A percentile compares a stretch with the other conserved stretches of the same genome.
Evolutionary conservation across 179 eudicot species (phyloP).

Genomic region (Monotropa hypopitys): DNA sequence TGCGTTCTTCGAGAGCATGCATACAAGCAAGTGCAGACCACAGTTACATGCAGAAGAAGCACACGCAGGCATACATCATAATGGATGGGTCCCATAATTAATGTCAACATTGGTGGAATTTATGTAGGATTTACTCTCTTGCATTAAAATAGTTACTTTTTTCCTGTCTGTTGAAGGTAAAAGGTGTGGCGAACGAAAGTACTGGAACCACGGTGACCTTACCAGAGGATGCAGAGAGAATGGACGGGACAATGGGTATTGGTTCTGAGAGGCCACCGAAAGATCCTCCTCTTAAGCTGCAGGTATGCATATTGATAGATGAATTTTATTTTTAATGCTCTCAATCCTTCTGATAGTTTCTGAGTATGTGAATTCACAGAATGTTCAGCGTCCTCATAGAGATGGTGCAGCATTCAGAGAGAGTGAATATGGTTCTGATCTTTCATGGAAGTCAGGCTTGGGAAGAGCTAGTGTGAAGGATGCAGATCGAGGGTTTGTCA

Average conservation of each 20-base stretch:
- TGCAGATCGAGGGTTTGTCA: slow-evolving; percentile 35
- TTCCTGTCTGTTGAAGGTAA: slow-evolving; percentile 29
- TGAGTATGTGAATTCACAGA: slow-evolving; percentile 16
- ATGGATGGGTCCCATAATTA: not conserved
- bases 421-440: slow-evolving; percentile 38
- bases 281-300: slow-evolving; percentile 40
- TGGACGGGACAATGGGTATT: slow-evolving; percentile 26
- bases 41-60: not conserved
- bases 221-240: slow-evolving; percentile 32
- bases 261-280: slow-evolving; percentile 36
- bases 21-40: not conserved
- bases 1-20: no score
- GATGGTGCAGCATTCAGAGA: slow-evolving; percentile 40
- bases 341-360: not conserved
- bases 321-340: not conserved
- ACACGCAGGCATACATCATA: not conserved
- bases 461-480: slow-evolving; percentile 35
- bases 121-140: not conserved
- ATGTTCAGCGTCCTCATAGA: slow-evolving; percentile 33
- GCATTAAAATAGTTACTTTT: slow-evolving; percentile 1
- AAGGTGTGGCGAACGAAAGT: slow-evolving; percentile 26
- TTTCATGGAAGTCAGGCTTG: slow-evolving; percentile 33
- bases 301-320: slow-evolving; percentile 13
- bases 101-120: not conserved
- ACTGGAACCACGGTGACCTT: slow-evolving; percentile 24